Evolutionary conservation across 2,329 filamentous ascomycete species (phyloP), one percentile per base, ranked within the genome.

Genomic region (Eutypella sp.): DNA sequence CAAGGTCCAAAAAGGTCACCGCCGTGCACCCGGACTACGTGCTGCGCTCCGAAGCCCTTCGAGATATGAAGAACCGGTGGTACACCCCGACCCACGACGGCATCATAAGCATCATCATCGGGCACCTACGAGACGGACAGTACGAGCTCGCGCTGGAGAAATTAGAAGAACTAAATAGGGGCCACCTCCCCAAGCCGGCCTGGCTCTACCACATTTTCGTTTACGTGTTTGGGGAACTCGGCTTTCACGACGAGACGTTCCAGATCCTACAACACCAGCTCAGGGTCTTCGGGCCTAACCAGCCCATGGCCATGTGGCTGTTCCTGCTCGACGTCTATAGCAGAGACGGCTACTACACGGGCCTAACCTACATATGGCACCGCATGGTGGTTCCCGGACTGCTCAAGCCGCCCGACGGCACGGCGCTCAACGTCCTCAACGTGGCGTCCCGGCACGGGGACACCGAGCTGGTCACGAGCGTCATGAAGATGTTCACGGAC

Each of bases 11-110:
- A n/a, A n/a, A 86, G 73, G 84, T 79, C 5, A 73, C 96, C 20
- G 81, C 87, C 0, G 79, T 93, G 8, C 93, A 97, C 62, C 89
- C 92, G 0, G 87, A 97, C 65, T 92, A 95, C 56, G 55, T 89
- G 5, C 69, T 93, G 20, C 82, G 90, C 29, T 77, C 79, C 44
- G 75, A 84, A 29, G 75, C 96, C 3, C 69, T 96, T 33, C 70
- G 79, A 45, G 82, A 84, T 46, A 89, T 93, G 85, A 80, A 81
- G 57, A 74, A 81, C 46, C 75, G 81, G 51, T 95, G 89, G 87
- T 76, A 86, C 43, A 69, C 72, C 8, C 68, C 87, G 8, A 80
- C 74, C 36, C 76, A 74, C 10, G 72, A 76, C 6, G 85, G 82
- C 8, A 79, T 78, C 60, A 79, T 87, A 56, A 81, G 79, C 59